These are phyloP conservation scores for Erysimum pusillum DNA, from an alignment of 441 rosid species.

Conservation along the genomic window DNA sequence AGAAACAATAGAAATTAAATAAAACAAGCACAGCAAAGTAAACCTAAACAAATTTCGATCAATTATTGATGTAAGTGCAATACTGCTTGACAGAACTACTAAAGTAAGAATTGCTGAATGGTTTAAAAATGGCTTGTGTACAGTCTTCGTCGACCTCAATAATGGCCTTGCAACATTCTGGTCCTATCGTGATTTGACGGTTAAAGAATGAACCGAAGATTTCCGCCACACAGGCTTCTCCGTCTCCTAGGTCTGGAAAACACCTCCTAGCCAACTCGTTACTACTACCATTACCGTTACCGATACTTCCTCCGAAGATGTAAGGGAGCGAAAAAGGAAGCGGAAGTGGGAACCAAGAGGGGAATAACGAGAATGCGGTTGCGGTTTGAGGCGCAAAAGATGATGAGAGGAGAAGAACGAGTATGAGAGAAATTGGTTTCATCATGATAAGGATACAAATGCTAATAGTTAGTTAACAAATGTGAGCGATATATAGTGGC, in stretches of 20 bases:
- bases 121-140: constrained; percentile 29
- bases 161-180: constrained; percentile 42
- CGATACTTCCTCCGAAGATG: constrained; percentile 4
- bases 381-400: neutral
- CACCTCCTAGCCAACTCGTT: constrained; percentile 33
- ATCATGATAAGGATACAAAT: constrained; percentile 6
- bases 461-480: neutral
- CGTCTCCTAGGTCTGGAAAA: constrained; percentile 39
- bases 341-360: neutral
- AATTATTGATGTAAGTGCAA: constrained; percentile 29
- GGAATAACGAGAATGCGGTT: constrained; percentile 12
- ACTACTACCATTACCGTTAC: neutral
- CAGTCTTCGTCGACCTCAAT: constrained; percentile 33
- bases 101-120: constrained; percentile 23
- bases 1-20: neutral
- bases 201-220: constrained; percentile 34
- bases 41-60: neutral
- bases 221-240: constrained; percentile 41
- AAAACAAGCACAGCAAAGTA: neutral
- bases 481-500: neutral
- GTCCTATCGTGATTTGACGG: constrained; percentile 30
- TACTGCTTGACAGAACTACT: constrained; percentile 29
- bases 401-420: constrained; percentile 29
- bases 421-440: constrained; percentile 16
- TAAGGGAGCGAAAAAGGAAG: constrained; percentile 29